A percentile compares a stretch with the other conserved stretches of the same genome.
phyloP scores from a whole-genome alignment of 805 yeast genomes.

The Candida awuae region DNA sequence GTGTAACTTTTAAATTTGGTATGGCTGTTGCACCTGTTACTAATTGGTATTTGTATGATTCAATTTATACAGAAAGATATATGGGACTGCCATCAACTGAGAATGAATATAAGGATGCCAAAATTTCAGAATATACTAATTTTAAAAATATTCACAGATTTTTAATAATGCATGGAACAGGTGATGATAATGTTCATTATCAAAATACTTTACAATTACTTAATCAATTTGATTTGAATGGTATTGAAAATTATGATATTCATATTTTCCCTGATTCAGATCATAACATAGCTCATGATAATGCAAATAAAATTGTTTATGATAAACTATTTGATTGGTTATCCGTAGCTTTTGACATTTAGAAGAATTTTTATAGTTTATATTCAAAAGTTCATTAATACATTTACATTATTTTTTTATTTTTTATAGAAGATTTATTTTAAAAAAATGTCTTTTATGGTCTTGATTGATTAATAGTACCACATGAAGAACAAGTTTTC shows the following conservation, averaged over 20 bases:
- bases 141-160: conserved; percentile 49
- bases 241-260: conserved; percentile 72
- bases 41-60: conserved; percentile 66
- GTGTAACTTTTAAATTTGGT: conserved; percentile 61
- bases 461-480: conserved; percentile 60
- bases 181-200: conserved; percentile 77
- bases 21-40: conserved; percentile 85
- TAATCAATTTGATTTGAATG: conserved; percentile 44
- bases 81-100: conserved; percentile 51
- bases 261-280: conserved; percentile 91
- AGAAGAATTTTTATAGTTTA: neutral
- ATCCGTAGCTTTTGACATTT: conserved; percentile 39
- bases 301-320: conserved; percentile 67
- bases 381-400: too few relatives aligned
- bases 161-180: conserved; percentile 72
- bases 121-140: conserved; percentile 32
- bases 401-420: neutral
- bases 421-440: neutral
- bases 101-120: conserved; percentile 43
- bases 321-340: conserved; percentile 69
- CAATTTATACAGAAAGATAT: conserved; percentile 73
- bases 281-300: conserved; percentile 73
- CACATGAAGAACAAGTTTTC: conserved; percentile 71
- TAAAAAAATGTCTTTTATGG: conserved; percentile 33
- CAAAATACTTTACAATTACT: conserved; percentile 59